Evolutionary conservation across 2,329 filamentous ascomycete species (phyloP).

Genomic region (Fusarium nurragi): DNA sequence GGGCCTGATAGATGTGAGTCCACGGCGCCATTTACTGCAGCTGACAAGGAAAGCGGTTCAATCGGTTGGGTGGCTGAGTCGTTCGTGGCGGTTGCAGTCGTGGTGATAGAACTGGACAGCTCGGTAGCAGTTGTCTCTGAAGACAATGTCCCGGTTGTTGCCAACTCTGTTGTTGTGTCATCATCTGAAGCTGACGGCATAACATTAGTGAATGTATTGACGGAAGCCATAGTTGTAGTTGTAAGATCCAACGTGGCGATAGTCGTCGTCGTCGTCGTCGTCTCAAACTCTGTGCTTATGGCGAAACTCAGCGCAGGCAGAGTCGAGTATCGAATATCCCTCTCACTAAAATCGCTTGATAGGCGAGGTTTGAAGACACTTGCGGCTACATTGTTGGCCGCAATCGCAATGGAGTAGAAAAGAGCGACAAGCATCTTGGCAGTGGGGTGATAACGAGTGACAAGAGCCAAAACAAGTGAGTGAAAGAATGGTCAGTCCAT

Average conservation of each 20-base stretch:
- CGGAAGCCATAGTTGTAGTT: background rate
- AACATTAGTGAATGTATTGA: background rate
- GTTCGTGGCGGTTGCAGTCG: background rate
- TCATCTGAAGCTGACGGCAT: background rate
- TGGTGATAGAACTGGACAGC: background rate
- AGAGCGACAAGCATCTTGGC: background rate
- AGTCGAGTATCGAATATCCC: background rate
- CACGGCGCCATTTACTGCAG: background rate
- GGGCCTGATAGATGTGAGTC: background rate
- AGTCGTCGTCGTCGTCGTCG: no score
- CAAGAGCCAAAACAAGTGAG: background rate
- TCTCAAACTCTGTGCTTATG: background rate
- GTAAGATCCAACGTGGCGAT: background rate
- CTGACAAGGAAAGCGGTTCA: background rate
- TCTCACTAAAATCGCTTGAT: background rate
- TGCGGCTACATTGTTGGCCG: background rate
- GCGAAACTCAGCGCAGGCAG: background rate
- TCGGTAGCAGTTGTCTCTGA: background rate
- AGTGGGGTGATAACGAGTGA: background rate
- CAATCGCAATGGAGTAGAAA: background rate
- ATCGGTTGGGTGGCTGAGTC: background rate
- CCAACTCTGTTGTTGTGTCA: rapidly evolving
- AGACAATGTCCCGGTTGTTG: no score
- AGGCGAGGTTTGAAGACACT: background rate
- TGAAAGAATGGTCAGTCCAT: rapidly evolving